Evolutionary conservation across 2,329 filamentous ascomycete species (phyloP).

Genomic region (Furcasterigmium furcatum): DNA sequence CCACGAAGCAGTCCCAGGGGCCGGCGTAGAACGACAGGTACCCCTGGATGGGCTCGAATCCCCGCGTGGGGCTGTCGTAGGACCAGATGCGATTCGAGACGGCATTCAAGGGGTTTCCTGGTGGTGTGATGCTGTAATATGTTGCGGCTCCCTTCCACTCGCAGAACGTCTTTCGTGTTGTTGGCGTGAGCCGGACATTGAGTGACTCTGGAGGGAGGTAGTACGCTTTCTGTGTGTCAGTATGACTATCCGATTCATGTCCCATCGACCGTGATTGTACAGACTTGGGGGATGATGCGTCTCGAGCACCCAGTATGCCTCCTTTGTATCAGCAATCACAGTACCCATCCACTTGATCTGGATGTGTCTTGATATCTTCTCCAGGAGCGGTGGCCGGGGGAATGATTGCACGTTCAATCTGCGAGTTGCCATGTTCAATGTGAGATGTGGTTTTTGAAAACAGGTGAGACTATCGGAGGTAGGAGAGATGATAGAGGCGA

Average conservation of each 20-base stretch:
- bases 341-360: slow-evolving; percentile 53
- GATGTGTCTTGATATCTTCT: slow-evolving; percentile 50
- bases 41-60: slow-evolving; percentile 50
- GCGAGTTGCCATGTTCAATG: background rate
- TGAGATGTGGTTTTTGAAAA: background rate
- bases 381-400: slow-evolving; percentile 55
- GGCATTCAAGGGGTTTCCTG: slow-evolving; percentile 21
- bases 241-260: too few relatives aligned
- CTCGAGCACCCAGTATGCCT: slow-evolving; percentile 60
- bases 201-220: slow-evolving; percentile 53
- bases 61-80: slow-evolving; percentile 50
- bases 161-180: slow-evolving; percentile 44
- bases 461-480: too few relatives aligned
- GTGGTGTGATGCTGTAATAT: slow-evolving; percentile 48
- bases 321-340: slow-evolving; percentile 54
- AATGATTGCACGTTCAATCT: slow-evolving; percentile 55
- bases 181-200: slow-evolving; percentile 41
- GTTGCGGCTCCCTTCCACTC: slow-evolving; percentile 61
- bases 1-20: slow-evolving; percentile 60
- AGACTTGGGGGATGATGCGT: slow-evolving; percentile 59
- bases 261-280: slow-evolving; percentile 13
- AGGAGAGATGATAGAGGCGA: too few relatives aligned
- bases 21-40: slow-evolving; percentile 58
- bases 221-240: slow-evolving; percentile 39
- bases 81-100: slow-evolving; percentile 55